A percentile compares a stretch with the other conserved stretches of the same genome.
phyloP scores from a whole-genome alignment of 2,329 filamentous ascomycete genomes.

The Diaporthe caulivora region DNA sequence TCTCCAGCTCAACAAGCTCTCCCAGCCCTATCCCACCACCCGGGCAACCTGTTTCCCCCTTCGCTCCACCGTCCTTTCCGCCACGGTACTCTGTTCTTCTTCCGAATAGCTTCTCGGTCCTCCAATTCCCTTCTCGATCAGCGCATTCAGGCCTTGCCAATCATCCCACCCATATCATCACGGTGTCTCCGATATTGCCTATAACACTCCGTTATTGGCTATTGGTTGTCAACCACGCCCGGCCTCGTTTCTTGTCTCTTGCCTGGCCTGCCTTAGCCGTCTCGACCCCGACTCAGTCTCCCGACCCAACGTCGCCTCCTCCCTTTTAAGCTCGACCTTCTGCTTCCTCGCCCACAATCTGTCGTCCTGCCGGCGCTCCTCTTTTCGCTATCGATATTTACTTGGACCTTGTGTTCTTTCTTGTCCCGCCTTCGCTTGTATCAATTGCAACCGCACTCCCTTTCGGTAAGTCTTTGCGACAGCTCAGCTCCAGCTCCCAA shows the following conservation, averaged over 20 bases:
- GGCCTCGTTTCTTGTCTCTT: constrained; percentile 1
- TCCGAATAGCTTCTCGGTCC: constrained; percentile 32
- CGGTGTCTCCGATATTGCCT: constrained; percentile 42
- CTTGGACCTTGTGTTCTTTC: background rate
- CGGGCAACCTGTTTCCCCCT: background rate
- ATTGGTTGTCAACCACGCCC: constrained; percentile 25
- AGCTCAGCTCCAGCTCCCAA: background rate
- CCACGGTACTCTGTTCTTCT: constrained; percentile 24
- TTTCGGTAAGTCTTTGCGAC: constrained; percentile 36
- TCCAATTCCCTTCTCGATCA: constrained; percentile 29
- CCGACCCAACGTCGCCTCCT: constrained; percentile 31
- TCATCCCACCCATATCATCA: constrained; percentile 36
- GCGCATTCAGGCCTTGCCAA: constrained; percentile 28
- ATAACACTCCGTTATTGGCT: constrained; percentile 37
- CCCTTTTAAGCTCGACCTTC: constrained; percentile 37
- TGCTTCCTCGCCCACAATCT: constrained; percentile 26
- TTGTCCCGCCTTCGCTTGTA: constrained; percentile 22
- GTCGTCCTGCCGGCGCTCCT: constrained; percentile 27
- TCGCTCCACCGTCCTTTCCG: constrained; percentile 18
- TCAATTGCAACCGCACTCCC: constrained; percentile 7
- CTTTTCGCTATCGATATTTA: constrained; percentile 19
- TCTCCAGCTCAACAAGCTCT: constrained; percentile 24
- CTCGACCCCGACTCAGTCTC: constrained; percentile 27
- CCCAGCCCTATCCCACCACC: constrained; percentile 20
- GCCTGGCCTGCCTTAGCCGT: constrained; percentile 24